Percentiles rank a stretch among this genome's conserved stretches.
Evolutionary conservation across 2,329 filamentous ascomycete species (phyloP).

Genomic region (Trichoderma afroharzianum): DNA sequence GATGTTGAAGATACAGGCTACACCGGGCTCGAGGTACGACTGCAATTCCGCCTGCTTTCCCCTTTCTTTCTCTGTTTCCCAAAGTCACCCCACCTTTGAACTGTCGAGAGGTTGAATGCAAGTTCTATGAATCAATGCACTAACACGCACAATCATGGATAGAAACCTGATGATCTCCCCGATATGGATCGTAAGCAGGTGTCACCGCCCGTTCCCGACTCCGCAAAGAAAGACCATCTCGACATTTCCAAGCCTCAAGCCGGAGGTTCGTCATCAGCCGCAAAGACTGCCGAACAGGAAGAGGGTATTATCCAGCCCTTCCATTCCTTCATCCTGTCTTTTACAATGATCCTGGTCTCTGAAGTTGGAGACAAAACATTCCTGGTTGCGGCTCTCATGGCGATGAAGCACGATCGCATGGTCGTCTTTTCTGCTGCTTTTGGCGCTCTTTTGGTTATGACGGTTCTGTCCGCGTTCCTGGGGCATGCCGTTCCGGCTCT

Average conservation of each 20-base stretch:
- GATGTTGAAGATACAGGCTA: constrained; percentile 33
- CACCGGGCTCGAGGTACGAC: constrained; percentile 36
- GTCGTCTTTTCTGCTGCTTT: constrained; percentile 96
- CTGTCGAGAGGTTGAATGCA: background rate
- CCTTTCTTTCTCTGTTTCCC: background rate
- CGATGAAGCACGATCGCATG: constrained; percentile 93
- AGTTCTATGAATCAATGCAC: background rate
- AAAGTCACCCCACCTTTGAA: background rate
- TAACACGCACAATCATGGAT: constrained; percentile 22
- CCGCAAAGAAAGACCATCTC: constrained; percentile 62
- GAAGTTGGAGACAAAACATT: constrained; percentile 99
- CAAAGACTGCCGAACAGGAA: constrained; percentile 38
- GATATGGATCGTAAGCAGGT: constrained; percentile 72
- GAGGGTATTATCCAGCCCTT: constrained; percentile 70
- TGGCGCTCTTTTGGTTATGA: constrained; percentile 88
- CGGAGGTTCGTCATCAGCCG: background rate
- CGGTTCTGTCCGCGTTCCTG: constrained; percentile 84
- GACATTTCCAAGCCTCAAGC: constrained; percentile 38
- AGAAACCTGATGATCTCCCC: constrained; percentile 82
- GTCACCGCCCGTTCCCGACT: constrained; percentile 64
- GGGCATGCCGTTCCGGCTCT: constrained; percentile 89
- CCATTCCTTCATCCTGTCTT: constrained; percentile 87
- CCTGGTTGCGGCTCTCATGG: constrained; percentile 94
- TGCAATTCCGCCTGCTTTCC: background rate
- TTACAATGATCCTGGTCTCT: constrained; percentile 96